Conservation (phyloP, 73 alveolate species). For the Tetrahymena thermophila region DNA sequence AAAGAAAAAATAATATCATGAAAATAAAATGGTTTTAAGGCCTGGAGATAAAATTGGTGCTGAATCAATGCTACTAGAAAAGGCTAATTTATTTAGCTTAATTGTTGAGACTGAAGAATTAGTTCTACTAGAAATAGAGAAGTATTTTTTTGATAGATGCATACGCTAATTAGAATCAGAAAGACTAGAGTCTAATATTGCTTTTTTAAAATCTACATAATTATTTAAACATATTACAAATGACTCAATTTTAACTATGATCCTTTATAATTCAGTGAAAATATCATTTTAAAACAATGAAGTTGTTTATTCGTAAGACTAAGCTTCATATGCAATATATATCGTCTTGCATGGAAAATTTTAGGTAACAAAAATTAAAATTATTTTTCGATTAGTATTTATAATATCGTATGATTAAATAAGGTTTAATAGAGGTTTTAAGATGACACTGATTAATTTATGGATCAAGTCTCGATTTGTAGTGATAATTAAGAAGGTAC, state of each 20-base stretch:
- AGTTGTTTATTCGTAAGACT: not conserved
- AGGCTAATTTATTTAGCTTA: not conserved
- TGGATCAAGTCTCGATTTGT: not conserved
- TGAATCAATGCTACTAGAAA: not conserved
- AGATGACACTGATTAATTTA: not conserved
- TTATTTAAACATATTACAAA: not conserved
- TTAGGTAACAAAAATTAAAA: not conserved
- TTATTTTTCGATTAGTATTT: not conserved
- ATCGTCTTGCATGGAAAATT: not conserved
- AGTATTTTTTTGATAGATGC: not conserved
- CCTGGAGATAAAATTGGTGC: not conserved
- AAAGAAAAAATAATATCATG: not conserved
- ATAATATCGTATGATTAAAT: not conserved
- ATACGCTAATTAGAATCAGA: not conserved
- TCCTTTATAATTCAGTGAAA: not conserved
- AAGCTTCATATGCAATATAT: not conserved
- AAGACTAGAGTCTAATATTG: not conserved
- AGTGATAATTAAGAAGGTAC: not conserved
- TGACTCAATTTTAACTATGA: not conserved
- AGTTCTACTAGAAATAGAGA: not conserved
- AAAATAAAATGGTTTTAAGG: not conserved
- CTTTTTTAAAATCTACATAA: not conserved
- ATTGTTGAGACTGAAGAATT: not conserved
- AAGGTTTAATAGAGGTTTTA: not conserved
- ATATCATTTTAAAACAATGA: not conserved